Base-by-base conservation (phyloP, 1,284 basidiomycete species). In the Boletus smithii region DNA sequence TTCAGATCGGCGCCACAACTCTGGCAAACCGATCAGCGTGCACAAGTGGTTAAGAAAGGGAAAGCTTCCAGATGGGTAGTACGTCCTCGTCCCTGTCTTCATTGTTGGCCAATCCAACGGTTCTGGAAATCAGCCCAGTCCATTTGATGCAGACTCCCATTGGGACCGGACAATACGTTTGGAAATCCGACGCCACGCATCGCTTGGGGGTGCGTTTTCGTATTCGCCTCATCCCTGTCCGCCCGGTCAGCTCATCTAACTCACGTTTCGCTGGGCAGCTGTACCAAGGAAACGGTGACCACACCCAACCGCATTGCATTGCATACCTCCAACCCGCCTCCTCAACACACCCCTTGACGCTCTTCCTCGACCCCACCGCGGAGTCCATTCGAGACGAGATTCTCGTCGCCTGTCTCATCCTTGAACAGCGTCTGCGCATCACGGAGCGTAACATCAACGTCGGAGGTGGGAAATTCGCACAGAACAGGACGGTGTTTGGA, bases 1-100 rank as follows among this genome's bases (percentile, higher is more conserved):
- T 24, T 22, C 46, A 13, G 36, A 42, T 29, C 33, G 30, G 26
- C 30, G 39, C 5, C n/a, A 34, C 11, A 20, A 39, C 20, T 14
- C 27, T 3, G 45, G 44, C 2, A 30, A 48, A 14, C 29, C 50
- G 6, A 32, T 48, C 39, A 42, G 32, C 17, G 8, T 57, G 20
- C 43, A 36, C 17, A 59, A 53, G 30, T 57, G 54, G 55, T 33
- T 56, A 23, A 41, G 36, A 29, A 53, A 45, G 29, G 24, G 31
- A 23, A 53, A 39, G 32, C 42, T 49, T 14, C 39, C 40, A 16
- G 33, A 47, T 13, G 46, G 53, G 24, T 42, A 32, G 56, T 56
- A 33, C 16, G 54, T 55, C 31, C 18, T 11, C 1, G n/a, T 29
- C 16, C 8, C 23, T n/a, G 5, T 24, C 7, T 24, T 24, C 7